phyloP scores from a whole-genome alignment of 2,329 filamentous ascomycete species.

The Aspergillus uvarum region DNA sequence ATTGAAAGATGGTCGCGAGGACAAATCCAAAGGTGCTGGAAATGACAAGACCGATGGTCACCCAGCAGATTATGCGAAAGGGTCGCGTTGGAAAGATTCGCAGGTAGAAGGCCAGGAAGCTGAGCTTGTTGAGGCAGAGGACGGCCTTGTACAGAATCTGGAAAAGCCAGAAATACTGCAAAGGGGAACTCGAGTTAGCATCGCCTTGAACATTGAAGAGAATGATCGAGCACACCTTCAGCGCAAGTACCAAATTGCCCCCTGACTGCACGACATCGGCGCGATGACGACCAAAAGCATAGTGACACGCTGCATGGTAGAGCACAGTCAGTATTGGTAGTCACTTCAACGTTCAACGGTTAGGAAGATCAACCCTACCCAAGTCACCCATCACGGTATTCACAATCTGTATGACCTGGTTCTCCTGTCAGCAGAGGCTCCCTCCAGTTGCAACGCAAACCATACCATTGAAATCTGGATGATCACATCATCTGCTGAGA shows the following conservation, averaged over 20 bases:
- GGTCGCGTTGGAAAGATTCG: constrained; percentile 27
- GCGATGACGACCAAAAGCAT: constrained; percentile 6
- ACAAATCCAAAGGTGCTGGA: constrained; percentile 4
- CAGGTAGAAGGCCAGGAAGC: constrained; percentile 28
- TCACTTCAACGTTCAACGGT: too few species aligned
- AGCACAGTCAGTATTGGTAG: not conserved
- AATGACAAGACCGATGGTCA: constrained; percentile 18
- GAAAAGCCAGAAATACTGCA: constrained; percentile 8
- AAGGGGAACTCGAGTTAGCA: not conserved
- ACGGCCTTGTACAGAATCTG: constrained; percentile 8
- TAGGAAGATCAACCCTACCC: not conserved
- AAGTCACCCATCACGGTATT: constrained; percentile 4
- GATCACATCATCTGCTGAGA: not conserved
- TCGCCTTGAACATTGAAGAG: not conserved
- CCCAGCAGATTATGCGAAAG: constrained; percentile 19
- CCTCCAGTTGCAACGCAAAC: not conserved
- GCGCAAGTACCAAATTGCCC: constrained; percentile 2
- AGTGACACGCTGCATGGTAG: constrained; percentile 1
- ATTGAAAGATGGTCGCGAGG: constrained; percentile 10
- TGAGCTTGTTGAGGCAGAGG: constrained; percentile 25
- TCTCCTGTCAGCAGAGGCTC: not conserved
- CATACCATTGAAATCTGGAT: constrained; percentile 2
- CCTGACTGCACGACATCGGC: constrained; percentile 1
- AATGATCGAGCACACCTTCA: not conserved
- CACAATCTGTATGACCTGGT: not conserved